Percentiles rank a stretch among this genome's conserved stretches.
Conservation (phyloP, 2,329 filamentous ascomycete species). For the Diaporthe australafricana region DNA sequence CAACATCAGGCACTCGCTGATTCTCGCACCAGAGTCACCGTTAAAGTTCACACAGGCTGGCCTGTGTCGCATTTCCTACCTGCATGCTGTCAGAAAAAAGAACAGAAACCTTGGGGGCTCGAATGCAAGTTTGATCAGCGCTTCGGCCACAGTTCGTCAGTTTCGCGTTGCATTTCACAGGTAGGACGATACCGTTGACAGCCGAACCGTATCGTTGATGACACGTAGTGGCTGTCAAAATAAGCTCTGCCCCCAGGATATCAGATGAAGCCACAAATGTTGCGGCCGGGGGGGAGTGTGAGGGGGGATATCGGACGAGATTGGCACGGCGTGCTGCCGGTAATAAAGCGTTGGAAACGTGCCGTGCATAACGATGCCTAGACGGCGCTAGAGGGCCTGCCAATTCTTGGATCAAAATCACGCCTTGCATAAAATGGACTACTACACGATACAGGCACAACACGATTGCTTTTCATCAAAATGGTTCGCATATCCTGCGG, state of each 20-base stretch:
- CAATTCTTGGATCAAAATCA: not conserved
- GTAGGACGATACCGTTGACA: constrained; percentile 6
- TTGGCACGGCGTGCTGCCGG: not conserved
- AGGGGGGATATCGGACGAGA: not conserved
- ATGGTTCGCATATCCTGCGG: not conserved
- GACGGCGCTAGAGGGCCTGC: not conserved
- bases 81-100: not conserved
- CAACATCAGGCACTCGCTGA: not conserved
- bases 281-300: constrained; percentile 1
- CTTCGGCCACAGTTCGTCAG: constrained; percentile 10
- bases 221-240: constrained; percentile 15
- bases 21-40: not conserved
- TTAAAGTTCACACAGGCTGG: not conserved
- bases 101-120: not conserved
- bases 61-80: not conserved
- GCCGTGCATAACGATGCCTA: constrained; percentile 1
- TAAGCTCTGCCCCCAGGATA: not conserved
- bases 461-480: no score
- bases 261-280: constrained; percentile 21
- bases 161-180: constrained; percentile 22
- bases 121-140: constrained; percentile 10
- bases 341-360: not conserved
- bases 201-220: constrained; percentile 13
- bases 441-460: no score
- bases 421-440: not conserved